phyloP scores from a whole-genome alignment of 495 filamentous ascomycete genomes.

The Glonium stellatum region DNA sequence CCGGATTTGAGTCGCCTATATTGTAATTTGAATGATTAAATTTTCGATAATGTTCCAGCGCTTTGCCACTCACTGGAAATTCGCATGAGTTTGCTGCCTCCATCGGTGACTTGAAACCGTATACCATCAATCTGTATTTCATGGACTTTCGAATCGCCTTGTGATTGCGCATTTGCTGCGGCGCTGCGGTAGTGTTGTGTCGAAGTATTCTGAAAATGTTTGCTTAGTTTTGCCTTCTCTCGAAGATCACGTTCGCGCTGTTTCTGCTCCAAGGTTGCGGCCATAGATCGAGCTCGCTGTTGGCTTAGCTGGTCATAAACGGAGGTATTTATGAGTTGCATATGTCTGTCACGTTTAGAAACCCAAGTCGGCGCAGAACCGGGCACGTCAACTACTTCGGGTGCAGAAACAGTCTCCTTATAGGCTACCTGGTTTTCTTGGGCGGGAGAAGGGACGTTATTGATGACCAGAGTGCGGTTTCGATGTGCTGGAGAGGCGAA shows the following conservation, averaged over 20 bases:
- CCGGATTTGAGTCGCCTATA: background rate
- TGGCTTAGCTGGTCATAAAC: constrained; percentile 72
- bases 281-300: constrained; percentile 65
- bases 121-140: constrained; percentile 71
- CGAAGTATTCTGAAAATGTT: constrained; percentile 32
- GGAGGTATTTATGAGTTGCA: constrained; percentile 80
- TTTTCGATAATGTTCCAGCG: constrained; percentile 50
- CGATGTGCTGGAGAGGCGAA: constrained; percentile 6
- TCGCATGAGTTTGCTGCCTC: constrained; percentile 73
- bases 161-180: background rate
- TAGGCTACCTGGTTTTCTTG: background rate
- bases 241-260: constrained; percentile 46
- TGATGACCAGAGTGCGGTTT: constrained; percentile 15
- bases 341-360: constrained; percentile 71
- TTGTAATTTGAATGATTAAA: background rate
- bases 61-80: constrained; percentile 39
- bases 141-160: constrained; percentile 35
- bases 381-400: background rate
- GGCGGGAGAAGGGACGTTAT: background rate
- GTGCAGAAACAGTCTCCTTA: background rate
- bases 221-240: constrained; percentile 53
- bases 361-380: constrained; percentile 51
- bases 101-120: constrained; percentile 64
- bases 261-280: constrained; percentile 55
- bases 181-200: constrained; percentile 24